These are phyloP conservation scores for Kondoa subrosea DNA, from an alignment of 768 basidiomycete genomes.

Conservation along the genomic window DNA sequence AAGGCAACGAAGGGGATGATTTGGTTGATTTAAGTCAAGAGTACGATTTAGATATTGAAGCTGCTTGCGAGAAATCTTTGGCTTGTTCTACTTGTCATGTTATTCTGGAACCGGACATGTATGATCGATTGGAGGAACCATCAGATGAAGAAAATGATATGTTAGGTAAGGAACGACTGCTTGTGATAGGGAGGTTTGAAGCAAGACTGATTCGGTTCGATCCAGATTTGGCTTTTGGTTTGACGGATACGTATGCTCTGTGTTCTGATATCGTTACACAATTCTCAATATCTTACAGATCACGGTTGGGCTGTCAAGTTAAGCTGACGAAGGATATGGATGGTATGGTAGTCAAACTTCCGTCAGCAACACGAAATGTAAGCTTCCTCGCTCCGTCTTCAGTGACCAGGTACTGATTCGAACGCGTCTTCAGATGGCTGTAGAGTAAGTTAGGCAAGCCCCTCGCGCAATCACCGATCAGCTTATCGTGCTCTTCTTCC, in stretches of 20 bases:
- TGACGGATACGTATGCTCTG: constrained; percentile 65
- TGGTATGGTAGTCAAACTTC: constrained; percentile 67
- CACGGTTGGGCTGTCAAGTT: constrained; percentile 41
- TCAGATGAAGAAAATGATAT: constrained; percentile 85
- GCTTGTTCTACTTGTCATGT: constrained; percentile 98
- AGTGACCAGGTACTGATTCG: not conserved
- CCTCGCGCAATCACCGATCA: no score
- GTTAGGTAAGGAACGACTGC: constrained; percentile 12
- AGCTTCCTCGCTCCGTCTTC: no score
- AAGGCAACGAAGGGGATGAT: constrained; percentile 88
- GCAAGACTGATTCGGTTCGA: not conserved
- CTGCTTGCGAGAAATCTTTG: constrained; percentile 89
- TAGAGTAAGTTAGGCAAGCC: no score
- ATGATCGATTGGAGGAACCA: constrained; percentile 76
- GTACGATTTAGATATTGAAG: constrained; percentile 88
- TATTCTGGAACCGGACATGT: constrained; percentile 61
- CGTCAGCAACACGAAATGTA: constrained; percentile 89
- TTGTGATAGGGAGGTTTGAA: not conserved
- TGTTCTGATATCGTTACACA: not conserved
- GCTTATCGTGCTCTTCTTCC: no score
- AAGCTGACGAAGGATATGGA: constrained; percentile 63
- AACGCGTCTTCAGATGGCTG: not conserved
- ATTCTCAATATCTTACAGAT: constrained; percentile 28
- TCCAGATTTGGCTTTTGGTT: constrained; percentile 82
- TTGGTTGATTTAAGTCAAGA: constrained; percentile 80